These are phyloP conservation scores for Taiozyma onychis DNA, from an alignment of 1,139 yeast species.

Conservation along the genomic window DNA sequence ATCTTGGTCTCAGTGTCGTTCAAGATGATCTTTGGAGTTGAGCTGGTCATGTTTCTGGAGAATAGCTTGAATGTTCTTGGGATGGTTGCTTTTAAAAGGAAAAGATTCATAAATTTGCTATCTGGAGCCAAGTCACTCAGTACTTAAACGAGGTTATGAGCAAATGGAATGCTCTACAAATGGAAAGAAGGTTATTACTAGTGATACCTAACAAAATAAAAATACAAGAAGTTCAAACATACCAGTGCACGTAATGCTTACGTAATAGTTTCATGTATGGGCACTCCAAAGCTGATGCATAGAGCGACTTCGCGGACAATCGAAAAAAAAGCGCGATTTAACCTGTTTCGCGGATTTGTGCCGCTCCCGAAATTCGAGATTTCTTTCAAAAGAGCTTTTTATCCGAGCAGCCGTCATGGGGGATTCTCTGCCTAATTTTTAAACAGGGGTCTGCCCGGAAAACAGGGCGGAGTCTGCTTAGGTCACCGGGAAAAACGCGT, in stretches of 20 bases:
- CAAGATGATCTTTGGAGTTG: slow-evolving; percentile 29
- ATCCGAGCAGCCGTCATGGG: neutral
- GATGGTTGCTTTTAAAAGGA: neutral
- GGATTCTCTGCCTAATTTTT: neutral
- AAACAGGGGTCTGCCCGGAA: neutral
- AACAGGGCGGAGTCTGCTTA: neutral
- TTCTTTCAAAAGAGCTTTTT: neutral
- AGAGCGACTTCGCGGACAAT: neutral
- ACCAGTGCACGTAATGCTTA: neutral
- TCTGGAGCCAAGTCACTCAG: neutral
- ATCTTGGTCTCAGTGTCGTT: slow-evolving; percentile 45
- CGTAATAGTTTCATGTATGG: neutral
- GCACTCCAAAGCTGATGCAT: neutral
- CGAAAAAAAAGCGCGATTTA: neutral
- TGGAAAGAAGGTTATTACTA: no score
- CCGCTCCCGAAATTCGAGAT: neutral
- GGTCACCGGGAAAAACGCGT: neutral
- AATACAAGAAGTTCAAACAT: no score
- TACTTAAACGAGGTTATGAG: neutral
- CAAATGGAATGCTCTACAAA: neutral
- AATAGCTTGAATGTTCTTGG: neutral
- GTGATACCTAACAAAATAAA: neutral
- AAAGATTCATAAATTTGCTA: neutral
- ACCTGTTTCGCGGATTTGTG: neutral
- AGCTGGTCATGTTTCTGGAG: neutral